Percentiles rank a stretch among this genome's conserved stretches.
phyloP scores from a whole-genome alignment of 2,329 filamentous ascomycete species.

The Aurifilum marmelostoma region DNA sequence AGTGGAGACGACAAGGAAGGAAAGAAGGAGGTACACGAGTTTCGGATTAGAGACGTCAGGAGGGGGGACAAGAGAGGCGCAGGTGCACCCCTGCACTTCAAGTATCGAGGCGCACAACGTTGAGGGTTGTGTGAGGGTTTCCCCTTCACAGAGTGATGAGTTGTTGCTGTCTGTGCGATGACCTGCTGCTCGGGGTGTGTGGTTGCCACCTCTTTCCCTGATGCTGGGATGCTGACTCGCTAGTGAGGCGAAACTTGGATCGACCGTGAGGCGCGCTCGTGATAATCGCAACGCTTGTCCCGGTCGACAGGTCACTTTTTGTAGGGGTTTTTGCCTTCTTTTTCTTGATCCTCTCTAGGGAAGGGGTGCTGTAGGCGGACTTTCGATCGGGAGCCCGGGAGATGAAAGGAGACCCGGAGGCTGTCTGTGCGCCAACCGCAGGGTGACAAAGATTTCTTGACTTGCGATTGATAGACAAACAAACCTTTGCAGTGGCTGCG shows the following conservation, averaged over 20 bases:
- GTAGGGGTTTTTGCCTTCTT: no score
- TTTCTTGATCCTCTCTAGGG: background rate
- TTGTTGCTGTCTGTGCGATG: background rate
- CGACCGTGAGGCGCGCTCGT: background rate
- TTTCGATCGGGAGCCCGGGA: background rate
- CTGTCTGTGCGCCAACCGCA: background rate
- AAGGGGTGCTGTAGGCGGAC: background rate
- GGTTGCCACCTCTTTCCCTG: background rate
- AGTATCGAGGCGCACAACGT: background rate
- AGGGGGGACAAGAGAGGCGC: background rate
- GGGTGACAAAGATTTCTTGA: background rate
- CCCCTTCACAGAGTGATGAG: background rate
- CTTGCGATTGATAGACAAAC: background rate
- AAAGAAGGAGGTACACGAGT: background rate
- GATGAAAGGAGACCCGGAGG: background rate
- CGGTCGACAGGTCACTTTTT: no score
- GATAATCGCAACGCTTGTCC: constrained; percentile 1
- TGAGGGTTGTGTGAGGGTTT: background rate
- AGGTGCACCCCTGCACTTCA: background rate
- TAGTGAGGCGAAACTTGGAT: background rate
- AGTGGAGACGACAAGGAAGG: background rate
- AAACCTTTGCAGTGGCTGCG: background rate
- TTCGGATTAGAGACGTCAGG: background rate
- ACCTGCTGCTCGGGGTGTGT: background rate
- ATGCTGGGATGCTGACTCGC: constrained; percentile 9